A percentile compares a stretch with the other conserved stretches of the same genome.
These are phyloP conservation scores for Kernera saxatilis DNA, from an alignment of 345 rosid genomes.

Conservation along the genomic window DNA sequence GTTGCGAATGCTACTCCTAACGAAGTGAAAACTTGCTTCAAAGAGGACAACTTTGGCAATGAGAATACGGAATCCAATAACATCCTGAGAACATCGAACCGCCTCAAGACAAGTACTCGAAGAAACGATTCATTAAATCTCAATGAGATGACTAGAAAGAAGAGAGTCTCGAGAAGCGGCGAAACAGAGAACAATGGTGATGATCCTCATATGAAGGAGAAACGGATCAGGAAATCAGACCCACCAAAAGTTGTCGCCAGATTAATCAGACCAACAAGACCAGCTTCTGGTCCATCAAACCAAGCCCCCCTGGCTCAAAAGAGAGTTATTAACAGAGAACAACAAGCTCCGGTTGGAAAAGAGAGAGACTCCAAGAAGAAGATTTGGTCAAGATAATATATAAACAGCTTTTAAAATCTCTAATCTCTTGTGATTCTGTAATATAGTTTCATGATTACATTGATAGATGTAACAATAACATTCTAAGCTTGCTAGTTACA, in stretches of 20 bases:
- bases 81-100: conserved; percentile 64
- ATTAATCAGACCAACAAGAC: conserved; percentile 47
- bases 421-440: background rate
- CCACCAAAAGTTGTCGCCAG: conserved; percentile 58
- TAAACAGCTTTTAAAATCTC: background rate
- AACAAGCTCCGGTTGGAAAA: conserved; percentile 41
- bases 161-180: conserved; percentile 62
- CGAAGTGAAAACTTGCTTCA: conserved; percentile 40
- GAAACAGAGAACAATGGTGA: conserved; percentile 62
- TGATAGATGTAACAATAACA: background rate
- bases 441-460: background rate
- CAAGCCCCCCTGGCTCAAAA: conserved; percentile 38
- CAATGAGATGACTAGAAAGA: conserved; percentile 44
- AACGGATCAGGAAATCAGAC: conserved; percentile 66
- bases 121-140: conserved; percentile 30
- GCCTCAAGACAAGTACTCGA: conserved; percentile 34
- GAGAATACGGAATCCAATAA: conserved; percentile 45
- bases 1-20: conserved; percentile 40
- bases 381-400: conserved; percentile 61
- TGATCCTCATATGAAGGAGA: conserved; percentile 36
- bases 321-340: conserved; percentile 51
- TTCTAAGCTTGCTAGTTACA: too few species aligned
- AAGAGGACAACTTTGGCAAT: conserved; percentile 40
- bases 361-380: conserved; percentile 69
- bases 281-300: conserved; percentile 25